Evolutionary conservation across 345 rosid species (phyloP).

Genomic region (Iberis pinnata): DNA sequence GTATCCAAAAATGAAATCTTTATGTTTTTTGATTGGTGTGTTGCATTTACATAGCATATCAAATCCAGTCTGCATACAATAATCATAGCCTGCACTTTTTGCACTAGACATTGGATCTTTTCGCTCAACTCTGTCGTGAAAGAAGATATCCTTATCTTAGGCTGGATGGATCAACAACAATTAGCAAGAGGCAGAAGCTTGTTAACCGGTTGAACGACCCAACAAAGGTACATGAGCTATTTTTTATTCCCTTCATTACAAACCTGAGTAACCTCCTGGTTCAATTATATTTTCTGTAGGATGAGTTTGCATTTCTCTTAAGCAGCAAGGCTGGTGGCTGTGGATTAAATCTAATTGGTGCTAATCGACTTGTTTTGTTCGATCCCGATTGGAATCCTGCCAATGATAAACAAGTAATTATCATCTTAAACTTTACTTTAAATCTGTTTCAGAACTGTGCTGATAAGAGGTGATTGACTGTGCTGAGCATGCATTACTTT

Average conservation of each 20-base stretch:
- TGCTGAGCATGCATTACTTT: slow-evolving; percentile 20
- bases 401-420: slow-evolving; percentile 90
- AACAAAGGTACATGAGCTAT: slow-evolving; percentile 48
- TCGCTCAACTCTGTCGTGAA: slow-evolving; percentile 94
- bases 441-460: slow-evolving; percentile 2
- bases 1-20: not conserved
- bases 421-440: slow-evolving; percentile 4
- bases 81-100: slow-evolving; percentile 17
- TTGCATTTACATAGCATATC: slow-evolving; percentile 6
- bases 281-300: slow-evolving; percentile 43
- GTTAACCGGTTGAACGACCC: slow-evolving; percentile 82
- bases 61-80: slow-evolving; percentile 17
- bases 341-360: slow-evolving; percentile 94
- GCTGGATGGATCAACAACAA: slow-evolving; percentile 92
- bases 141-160: slow-evolving; percentile 89
- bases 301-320: slow-evolving; percentile 89
- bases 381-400: slow-evolving; percentile 99
- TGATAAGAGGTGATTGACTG: slow-evolving; percentile 20
- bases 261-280: slow-evolving; percentile 13
- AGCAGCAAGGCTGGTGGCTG: slow-evolving; percentile 99
- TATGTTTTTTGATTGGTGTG: slow-evolving; percentile 14
- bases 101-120: slow-evolving; percentile 88
- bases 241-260: slow-evolving; percentile 5
- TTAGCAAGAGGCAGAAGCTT: slow-evolving; percentile 90
- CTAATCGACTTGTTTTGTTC: slow-evolving; percentile 85